Percentiles rank a stretch among this genome's conserved stretches.
Evolutionary conservation across 148 eudicot species (phyloP).

Genomic region (Pouteria glomerata): DNA sequence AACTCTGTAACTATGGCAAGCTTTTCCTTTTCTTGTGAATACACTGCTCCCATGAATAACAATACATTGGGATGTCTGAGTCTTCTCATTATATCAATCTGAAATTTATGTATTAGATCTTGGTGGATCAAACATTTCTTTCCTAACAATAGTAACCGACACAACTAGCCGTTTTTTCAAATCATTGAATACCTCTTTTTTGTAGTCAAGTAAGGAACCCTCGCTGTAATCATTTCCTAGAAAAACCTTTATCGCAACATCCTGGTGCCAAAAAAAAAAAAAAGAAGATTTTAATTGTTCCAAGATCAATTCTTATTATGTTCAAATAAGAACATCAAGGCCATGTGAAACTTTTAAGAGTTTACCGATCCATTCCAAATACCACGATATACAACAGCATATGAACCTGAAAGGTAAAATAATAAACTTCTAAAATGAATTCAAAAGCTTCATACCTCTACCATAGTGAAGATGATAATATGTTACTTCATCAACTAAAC

Average conservation of each 20-base stretch:
- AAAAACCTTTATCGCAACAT: slow-evolving; percentile 79
- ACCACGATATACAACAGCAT: slow-evolving; percentile 73
- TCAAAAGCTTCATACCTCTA: background rate
- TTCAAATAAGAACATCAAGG: background rate
- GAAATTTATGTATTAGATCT: slow-evolving; percentile 3
- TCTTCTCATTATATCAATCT: slow-evolving; percentile 76
- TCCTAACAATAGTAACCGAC: background rate
- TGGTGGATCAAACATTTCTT: background rate
- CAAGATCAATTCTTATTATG: background rate
- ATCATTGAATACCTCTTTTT: slow-evolving; percentile 52
- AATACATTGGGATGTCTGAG: slow-evolving; percentile 91
- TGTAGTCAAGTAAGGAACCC: slow-evolving; percentile 52
- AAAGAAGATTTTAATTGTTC: slow-evolving; percentile 1
- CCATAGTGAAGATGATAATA: background rate
- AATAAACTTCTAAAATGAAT: background rate
- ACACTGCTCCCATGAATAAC: slow-evolving; percentile 87
- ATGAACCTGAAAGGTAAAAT: slow-evolving; percentile 52
- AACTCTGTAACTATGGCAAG: slow-evolving; percentile 81
- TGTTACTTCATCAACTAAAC: background rate
- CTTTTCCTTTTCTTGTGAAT: slow-evolving; percentile 58
- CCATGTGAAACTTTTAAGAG: background rate
- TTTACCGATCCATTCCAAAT: slow-evolving; percentile 86
- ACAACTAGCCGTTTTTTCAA: background rate
- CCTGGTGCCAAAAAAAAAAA: slow-evolving; percentile 47
- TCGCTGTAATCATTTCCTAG: slow-evolving; percentile 53